These are phyloP conservation scores for Cryphonectria naterciae DNA, from an alignment of 2,329 filamentous ascomycete species.

Conservation along the genomic window DNA sequence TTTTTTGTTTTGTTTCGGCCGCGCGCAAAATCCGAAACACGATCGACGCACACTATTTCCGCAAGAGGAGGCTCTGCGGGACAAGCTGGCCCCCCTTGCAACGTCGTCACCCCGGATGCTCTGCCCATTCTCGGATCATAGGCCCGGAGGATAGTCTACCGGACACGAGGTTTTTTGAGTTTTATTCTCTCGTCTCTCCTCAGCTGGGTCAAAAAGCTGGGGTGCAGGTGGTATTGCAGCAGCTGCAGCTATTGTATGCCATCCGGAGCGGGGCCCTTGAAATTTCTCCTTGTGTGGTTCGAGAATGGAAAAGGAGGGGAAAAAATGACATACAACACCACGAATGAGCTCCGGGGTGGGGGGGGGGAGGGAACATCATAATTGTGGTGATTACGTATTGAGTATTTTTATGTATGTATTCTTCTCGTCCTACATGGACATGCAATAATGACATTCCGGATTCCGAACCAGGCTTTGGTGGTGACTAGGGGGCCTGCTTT, in stretches of 20 bases:
- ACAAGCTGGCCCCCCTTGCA: background rate
- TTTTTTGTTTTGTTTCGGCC: background rate
- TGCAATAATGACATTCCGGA: background rate
- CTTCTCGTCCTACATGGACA: background rate
- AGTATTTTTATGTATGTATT: too few species aligned
- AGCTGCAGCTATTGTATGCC: background rate
- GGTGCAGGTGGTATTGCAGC: too few species aligned
- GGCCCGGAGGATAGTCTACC: background rate
- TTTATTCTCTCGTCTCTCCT: too few species aligned
- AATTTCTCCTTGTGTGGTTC: conserved; percentile 4
- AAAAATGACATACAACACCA: background rate
- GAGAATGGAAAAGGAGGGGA: background rate
- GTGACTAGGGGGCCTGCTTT: background rate
- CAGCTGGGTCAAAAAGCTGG: too few species aligned
- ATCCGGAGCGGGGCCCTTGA: background rate
- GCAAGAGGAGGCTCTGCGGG: conserved; percentile 1
- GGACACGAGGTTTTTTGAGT: background rate
- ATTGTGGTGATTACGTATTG: too few species aligned
- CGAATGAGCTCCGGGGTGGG: background rate
- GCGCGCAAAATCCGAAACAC: conserved; percentile 1
- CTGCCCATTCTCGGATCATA: conserved; percentile 1
- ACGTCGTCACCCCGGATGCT: background rate
- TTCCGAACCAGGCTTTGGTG: background rate
- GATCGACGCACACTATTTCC: conserved; percentile 3
- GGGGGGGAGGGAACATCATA: too few species aligned